These are phyloP conservation scores for Penicillium nordicum DNA, from an alignment of 2,329 filamentous ascomycete genomes.

Conservation along the genomic window DNA sequence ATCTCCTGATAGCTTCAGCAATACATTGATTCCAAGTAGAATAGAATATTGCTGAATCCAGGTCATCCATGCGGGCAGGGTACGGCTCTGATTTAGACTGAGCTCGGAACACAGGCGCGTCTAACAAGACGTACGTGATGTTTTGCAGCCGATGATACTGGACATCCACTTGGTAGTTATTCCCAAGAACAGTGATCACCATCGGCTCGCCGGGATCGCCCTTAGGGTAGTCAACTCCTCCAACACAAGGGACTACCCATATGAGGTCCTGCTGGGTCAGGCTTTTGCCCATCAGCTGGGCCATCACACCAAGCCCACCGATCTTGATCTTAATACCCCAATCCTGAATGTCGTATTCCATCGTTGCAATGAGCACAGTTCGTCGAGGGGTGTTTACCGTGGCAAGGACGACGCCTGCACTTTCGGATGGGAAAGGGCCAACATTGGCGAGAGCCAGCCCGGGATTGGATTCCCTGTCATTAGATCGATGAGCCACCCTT, in stretches of 20 bases:
- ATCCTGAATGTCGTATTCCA: conserved; percentile 70
- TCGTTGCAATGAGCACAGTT: conserved; percentile 64
- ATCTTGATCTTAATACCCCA: conserved; percentile 71
- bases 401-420: conserved; percentile 26
- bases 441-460: conserved; percentile 14
- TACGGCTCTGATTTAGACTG: conserved; percentile 64
- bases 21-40: conserved; percentile 70
- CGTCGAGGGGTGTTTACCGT: conserved; percentile 37
- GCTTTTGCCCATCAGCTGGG: conserved; percentile 64
- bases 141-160: conserved; percentile 63
- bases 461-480: background rate
- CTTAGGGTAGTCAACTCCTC: conserved; percentile 62
- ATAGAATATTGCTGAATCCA: conserved; percentile 65
- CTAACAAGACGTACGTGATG: conserved; percentile 66
- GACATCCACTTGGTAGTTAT: conserved; percentile 59
- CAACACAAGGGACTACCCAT: conserved; percentile 61
- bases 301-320: conserved; percentile 68
- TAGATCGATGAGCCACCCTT: conserved; percentile 4
- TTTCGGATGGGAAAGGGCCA: conserved; percentile 30
- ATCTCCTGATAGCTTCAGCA: conserved; percentile 60
- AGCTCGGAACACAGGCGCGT: conserved; percentile 63
- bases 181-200: conserved; percentile 59
- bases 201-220: conserved; percentile 60
- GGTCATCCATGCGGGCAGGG: conserved; percentile 65
- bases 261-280: conserved; percentile 63